Conservation (phyloP, 352 stramenopile species). For the Blastocystis sp. region DNA sequence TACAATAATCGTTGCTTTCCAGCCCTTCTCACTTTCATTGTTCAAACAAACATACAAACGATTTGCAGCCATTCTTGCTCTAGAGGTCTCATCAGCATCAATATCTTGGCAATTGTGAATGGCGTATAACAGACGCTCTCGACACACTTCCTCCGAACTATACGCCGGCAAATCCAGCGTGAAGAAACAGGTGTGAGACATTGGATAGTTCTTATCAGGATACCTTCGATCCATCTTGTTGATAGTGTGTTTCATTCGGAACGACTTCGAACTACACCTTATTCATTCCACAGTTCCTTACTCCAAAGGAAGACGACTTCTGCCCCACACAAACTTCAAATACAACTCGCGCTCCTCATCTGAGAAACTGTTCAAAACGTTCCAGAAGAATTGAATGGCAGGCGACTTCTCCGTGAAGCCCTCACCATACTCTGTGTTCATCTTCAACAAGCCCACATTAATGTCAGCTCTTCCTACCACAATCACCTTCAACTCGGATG, state of each 20-base stretch:
- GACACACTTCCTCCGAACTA: conserved; percentile 68
- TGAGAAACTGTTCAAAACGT: conserved; percentile 76
- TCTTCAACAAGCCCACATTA: conserved; percentile 66
- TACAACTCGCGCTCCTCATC: conserved; percentile 81
- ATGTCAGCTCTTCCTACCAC: conserved; percentile 64
- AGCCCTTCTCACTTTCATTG: no score
- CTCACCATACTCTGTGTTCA: conserved; percentile 75
- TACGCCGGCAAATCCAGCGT: conserved; percentile 71
- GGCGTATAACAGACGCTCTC: conserved; percentile 73
- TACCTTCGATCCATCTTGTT: conserved; percentile 63
- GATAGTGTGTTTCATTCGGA: conserved; percentile 70
- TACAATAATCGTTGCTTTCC: no score
- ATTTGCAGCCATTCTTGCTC: conserved; percentile 34
- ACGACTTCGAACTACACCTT: conserved; percentile 65
- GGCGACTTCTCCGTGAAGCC: conserved; percentile 76
- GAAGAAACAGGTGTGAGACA: conserved; percentile 74
- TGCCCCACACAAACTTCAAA: conserved; percentile 80
- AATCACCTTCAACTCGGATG: conserved; percentile 65
- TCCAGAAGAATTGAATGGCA: conserved; percentile 80
- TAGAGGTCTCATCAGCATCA: conserved; percentile 73
- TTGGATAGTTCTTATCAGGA: conserved; percentile 70
- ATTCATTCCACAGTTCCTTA: conserved; percentile 54
- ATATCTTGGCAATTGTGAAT: conserved; percentile 87
- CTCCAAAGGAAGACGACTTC: conserved; percentile 73
- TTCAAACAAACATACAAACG: background rate